Conservation (phyloP, 129 eudicot species). For the Ambrosia trifida region DNA sequence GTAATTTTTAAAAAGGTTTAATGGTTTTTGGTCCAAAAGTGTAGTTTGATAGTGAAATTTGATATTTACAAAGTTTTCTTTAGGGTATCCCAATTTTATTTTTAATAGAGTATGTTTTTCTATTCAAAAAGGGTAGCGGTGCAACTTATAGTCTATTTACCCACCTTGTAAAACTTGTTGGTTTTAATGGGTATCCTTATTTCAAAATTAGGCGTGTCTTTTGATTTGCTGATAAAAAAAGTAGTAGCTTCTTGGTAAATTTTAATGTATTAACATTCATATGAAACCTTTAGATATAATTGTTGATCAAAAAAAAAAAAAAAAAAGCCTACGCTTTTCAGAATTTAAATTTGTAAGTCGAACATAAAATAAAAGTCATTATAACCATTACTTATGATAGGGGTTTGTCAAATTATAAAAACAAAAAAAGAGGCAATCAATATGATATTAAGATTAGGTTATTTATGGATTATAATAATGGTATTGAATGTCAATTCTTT, state of each 20-base stretch:
- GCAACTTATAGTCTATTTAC: too few relatives aligned
- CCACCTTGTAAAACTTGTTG: too few relatives aligned
- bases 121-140: too few relatives aligned
- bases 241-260: neutral
- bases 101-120: too few relatives aligned
- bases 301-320: neutral
- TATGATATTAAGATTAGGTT: slow-evolving; percentile 24
- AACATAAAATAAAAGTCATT: neutral
- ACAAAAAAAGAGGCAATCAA: neutral
- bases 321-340: neutral
- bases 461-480: slow-evolving; percentile 24
- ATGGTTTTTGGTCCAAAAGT: too few relatives aligned
- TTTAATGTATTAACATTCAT: neutral
- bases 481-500: slow-evolving; percentile 21
- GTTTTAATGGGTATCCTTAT: too few relatives aligned
- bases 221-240: neutral
- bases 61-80: too few relatives aligned
- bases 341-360: neutral
- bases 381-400: neutral
- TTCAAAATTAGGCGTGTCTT: too few relatives aligned
- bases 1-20: too few relatives aligned
- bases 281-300: neutral
- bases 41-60: too few relatives aligned
- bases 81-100: too few relatives aligned
- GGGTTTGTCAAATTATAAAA: neutral